These are phyloP conservation scores for Diutina ranongensis DNA, from an alignment of 1,139 yeast genomes.

Conservation along the genomic window DNA sequence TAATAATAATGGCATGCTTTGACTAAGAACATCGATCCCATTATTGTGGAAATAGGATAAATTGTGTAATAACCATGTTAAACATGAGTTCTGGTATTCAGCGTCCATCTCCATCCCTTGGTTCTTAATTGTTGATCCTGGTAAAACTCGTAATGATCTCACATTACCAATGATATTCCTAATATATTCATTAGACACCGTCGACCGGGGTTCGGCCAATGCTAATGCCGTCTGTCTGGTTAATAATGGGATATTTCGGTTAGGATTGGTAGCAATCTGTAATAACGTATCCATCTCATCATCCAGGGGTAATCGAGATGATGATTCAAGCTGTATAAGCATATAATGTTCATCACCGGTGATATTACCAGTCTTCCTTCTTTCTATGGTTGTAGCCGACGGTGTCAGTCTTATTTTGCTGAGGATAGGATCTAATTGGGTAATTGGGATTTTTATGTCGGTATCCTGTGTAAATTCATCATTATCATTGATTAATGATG, in stretches of 20 bases:
- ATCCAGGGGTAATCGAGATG: neutral
- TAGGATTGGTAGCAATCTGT: neutral
- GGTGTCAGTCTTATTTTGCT: no score
- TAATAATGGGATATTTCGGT: neutral
- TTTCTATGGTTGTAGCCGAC: no score
- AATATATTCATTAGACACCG: neutral
- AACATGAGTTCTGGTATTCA: neutral
- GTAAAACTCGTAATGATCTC: neutral
- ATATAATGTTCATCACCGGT: neutral
- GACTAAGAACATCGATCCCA: neutral
- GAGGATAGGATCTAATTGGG: no score
- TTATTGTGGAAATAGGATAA: neutral
- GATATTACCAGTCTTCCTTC: no score
- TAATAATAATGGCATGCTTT: neutral
- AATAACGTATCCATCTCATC: neutral
- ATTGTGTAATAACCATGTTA: neutral
- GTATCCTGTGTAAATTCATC: no score
- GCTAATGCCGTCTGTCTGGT: neutral
- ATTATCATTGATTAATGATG: no score
- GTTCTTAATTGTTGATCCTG: no score
- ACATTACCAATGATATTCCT: neutral
- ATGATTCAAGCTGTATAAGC: neutral
- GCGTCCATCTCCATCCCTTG: no score
- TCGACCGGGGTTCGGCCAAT: neutral
- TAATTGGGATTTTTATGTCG: no score